Evolutionary conservation across 23 red algal species (phyloP), one percentile per base, ranked within the genome.

Genomic region (Gracilaria domingensis): DNA sequence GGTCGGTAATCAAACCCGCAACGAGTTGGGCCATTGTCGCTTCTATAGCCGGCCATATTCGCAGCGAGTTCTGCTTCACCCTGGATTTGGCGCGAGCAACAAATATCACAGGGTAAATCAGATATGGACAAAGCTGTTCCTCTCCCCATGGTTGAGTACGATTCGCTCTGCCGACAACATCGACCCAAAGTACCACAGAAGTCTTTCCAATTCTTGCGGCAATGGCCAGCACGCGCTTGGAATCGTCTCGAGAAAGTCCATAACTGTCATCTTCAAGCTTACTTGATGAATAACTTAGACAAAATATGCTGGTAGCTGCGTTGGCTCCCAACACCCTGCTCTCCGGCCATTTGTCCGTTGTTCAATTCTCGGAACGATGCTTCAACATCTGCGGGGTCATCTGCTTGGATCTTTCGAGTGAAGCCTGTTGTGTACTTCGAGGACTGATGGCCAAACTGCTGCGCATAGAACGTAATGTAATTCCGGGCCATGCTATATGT

Each of bases 41-140:
- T n/a, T n/a, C n/a, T n/a, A n/a, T n/a, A n/a, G n/a, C n/a, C n/a
- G n/a, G n/a, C n/a, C n/a, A n/a, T n/a, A n/a, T n/a, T n/a, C n/a
- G n/a, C n/a, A n/a, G n/a, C n/a, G n/a, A n/a, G n/a, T n/a, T n/a
- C n/a, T n/a, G n/a, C n/a, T n/a, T n/a, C n/a, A n/a, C n/a, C n/a
- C n/a, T n/a, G n/a, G n/a, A n/a, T n/a, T n/a, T n/a, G n/a, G n/a
- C n/a, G n/a, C n/a, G n/a, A n/a, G n/a, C n/a, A n/a, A n/a, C n/a
- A n/a, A n/a, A n/a, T n/a, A n/a, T n/a, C n/a, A n/a, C n/a, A n/a
- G n/a, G n/a, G n/a, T 64, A 64, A 64, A 16, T 64, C 21, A 64
- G 58, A 64, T 64, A 64, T 64, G 58, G 58, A 14, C 58, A 64
- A 16, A 64, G 58, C 14, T 64, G 58, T 64, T 64, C 58, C 58